These are phyloP conservation scores for Stylosanthes scabra DNA, from an alignment of 331 rosid species.

Conservation along the genomic window DNA sequence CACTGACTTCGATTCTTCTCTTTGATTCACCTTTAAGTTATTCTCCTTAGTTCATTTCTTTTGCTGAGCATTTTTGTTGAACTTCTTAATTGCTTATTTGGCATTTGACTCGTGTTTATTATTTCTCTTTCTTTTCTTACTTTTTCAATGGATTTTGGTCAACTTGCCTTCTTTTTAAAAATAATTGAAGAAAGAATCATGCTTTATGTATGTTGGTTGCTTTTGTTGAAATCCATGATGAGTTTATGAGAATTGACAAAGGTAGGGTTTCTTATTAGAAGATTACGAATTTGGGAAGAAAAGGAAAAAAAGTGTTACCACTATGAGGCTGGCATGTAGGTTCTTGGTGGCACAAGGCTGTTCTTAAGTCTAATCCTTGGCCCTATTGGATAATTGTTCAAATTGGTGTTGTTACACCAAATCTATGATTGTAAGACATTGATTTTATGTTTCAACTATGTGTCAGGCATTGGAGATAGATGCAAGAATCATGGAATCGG, in stretches of 20 bases:
- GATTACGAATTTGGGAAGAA: conserved; percentile 2
- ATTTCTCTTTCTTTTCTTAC: too few relatives aligned
- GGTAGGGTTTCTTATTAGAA: conserved; percentile 4
- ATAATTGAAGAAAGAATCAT: not conserved
- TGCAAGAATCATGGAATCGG: conserved; percentile 58
- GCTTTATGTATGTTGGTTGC: conserved; percentile 1
- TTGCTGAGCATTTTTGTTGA: too few relatives aligned
- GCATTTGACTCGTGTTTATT: too few relatives aligned
- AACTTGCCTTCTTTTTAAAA: not conserved
- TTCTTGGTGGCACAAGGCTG: not conserved
- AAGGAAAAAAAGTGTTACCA: not conserved
- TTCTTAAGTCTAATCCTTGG: not conserved
- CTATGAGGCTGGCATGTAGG: not conserved
- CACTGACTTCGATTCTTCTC: not conserved
- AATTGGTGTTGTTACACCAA: not conserved
- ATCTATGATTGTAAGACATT: not conserved
- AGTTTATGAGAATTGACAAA: not conserved
- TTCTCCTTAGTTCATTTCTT: too few relatives aligned
- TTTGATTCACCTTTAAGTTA: too few relatives aligned
- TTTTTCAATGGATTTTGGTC: not conserved
- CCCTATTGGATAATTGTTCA: not conserved
- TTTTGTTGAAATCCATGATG: conserved; percentile 5
- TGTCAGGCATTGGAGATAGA: conserved; percentile 70
- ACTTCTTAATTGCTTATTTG: not conserved
- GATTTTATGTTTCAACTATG: conserved; percentile 30